Evolutionary conservation across 495 filamentous ascomycete genomes (phyloP).

Genomic region (Pseudomonodictys pantanalensis): DNA sequence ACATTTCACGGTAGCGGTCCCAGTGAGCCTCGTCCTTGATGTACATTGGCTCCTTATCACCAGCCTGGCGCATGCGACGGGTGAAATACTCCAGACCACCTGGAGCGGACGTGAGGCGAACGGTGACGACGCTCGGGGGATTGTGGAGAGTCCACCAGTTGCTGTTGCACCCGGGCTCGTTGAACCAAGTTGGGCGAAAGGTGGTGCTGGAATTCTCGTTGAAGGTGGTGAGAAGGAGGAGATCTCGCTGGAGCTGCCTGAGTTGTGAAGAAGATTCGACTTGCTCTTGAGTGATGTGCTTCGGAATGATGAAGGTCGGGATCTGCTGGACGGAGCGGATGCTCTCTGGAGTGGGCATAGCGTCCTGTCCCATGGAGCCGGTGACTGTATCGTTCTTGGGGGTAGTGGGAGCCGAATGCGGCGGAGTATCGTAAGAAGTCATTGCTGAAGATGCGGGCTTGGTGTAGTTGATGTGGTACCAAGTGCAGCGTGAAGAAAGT

Average conservation of each 20-base stretch:
- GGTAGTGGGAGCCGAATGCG: no score
- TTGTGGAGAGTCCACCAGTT: slow-evolving; percentile 15
- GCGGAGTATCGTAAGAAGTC: no score
- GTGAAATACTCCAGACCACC: neutral
- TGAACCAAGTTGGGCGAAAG: slow-evolving; percentile 25
- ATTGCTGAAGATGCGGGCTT: no score
- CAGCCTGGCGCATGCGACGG: slow-evolving; percentile 1
- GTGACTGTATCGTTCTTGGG: no score
- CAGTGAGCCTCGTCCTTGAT: slow-evolving; percentile 15
- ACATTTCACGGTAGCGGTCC: slow-evolving; percentile 10
- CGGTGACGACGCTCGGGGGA: slow-evolving; percentile 19
- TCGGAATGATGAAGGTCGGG: neutral
- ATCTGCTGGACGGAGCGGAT: neutral
- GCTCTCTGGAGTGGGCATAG: no score
- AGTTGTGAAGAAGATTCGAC: neutral
- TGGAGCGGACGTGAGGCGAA: neutral
- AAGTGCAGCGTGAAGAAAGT: no score
- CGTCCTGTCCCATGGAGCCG: no score
- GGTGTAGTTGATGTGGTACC: no score
- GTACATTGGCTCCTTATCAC: slow-evolving; percentile 3
- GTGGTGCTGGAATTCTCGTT: slow-evolving; percentile 13
- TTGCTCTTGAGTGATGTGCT: slow-evolving; percentile 4
- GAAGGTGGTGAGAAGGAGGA: slow-evolving; percentile 15
- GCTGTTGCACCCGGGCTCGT: neutral
- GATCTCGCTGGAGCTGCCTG: slow-evolving; percentile 14